These are phyloP conservation scores for Chaetomium olivaceum DNA, from an alignment of 2,329 filamentous ascomycete species.

Conservation along the genomic window DNA sequence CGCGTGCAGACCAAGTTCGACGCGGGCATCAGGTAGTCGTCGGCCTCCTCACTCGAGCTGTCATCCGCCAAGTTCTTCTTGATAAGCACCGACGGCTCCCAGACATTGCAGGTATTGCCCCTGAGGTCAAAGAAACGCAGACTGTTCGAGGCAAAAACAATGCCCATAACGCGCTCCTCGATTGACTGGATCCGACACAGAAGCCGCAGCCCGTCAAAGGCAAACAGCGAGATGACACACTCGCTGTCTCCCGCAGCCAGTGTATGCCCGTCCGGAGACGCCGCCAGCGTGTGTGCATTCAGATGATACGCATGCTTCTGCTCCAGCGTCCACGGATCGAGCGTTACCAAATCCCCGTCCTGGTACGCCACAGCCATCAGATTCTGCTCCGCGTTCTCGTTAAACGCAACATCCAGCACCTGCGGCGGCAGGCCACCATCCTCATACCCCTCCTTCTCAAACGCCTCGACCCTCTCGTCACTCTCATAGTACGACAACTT, in stretches of 20 bases:
- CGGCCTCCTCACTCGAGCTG: conserved; percentile 26
- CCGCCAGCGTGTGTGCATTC: conserved; percentile 28
- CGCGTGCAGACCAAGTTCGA: conserved; percentile 25
- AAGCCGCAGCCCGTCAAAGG: conserved; percentile 32
- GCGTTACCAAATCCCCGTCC: conserved; percentile 29
- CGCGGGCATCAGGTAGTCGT: conserved; percentile 22
- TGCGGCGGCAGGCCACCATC: conserved; percentile 23
- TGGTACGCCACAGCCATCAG: conserved; percentile 30
- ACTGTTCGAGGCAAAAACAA: conserved; percentile 30
- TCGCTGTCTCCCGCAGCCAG: conserved; percentile 32
- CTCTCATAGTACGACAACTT: conserved; percentile 26
- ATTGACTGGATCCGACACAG: conserved; percentile 27
- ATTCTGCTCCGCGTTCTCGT: conserved; percentile 27
- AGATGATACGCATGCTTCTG: conserved; percentile 22
- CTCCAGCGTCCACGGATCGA: conserved; percentile 29
- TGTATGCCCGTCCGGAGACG: conserved; percentile 33
- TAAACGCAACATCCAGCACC: conserved; percentile 27
- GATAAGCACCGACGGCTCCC: conserved; percentile 29
- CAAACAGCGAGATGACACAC: conserved; percentile 34
- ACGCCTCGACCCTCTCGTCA: conserved; percentile 23
- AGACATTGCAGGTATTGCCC: conserved; percentile 29
- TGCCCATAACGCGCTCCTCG: conserved; percentile 28
- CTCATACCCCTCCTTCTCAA: conserved; percentile 28
- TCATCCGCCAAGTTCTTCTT: conserved; percentile 28
- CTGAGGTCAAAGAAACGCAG: conserved; percentile 30